Conservation (phyloP, 2,329 filamentous ascomycete species). For the Claviceps pusilla region DNA sequence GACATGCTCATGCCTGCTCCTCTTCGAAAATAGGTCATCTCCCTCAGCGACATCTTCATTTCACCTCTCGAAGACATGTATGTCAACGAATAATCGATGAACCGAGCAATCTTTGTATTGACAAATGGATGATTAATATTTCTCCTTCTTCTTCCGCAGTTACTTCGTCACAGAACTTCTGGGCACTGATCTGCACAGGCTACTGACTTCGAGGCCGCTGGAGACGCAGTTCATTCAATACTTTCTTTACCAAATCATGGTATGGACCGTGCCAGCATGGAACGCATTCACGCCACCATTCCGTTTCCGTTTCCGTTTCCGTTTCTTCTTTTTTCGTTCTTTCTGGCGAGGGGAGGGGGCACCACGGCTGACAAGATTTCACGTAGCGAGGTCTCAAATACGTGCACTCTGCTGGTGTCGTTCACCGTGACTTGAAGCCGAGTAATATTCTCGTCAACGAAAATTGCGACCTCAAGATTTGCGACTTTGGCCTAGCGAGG, state of each 20-base stretch:
- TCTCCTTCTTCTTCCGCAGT: conserved; percentile 28
- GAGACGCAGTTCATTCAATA: conserved; percentile 99
- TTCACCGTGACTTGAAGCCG: conserved; percentile 93
- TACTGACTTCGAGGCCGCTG: conserved; percentile 85
- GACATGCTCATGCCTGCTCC: conserved; percentile 1
- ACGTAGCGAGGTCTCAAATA: conserved; percentile 88
- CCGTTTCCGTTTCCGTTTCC: no score
- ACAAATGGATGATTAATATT: conserved; percentile 4
- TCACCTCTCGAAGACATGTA: conserved; percentile 98
- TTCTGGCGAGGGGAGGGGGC: not conserved
- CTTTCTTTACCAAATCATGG: conserved; percentile 97
- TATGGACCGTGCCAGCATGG: conserved; percentile 22
- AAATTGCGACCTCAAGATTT: conserved; percentile 99
- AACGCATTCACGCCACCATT: not conserved
- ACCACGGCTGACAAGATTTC: conserved; percentile 6
- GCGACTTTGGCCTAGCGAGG: conserved; percentile 91
- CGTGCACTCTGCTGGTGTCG: conserved; percentile 93
- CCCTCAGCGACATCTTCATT: conserved; percentile 98
- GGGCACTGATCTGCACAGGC: conserved; percentile 87
- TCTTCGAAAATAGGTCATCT: conserved; percentile 57
- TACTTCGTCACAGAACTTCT: conserved; percentile 98
- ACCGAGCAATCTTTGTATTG: conserved; percentile 1
- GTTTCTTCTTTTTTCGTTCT: no score
- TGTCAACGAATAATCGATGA: conserved; percentile 15
- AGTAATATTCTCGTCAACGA: conserved; percentile 99